A percentile compares a stretch with the other conserved stretches of the same genome.
Evolutionary conservation across 2,329 filamentous ascomycete species (phyloP).

Genomic region (Paraphaeosphaeria sporulosa): DNA sequence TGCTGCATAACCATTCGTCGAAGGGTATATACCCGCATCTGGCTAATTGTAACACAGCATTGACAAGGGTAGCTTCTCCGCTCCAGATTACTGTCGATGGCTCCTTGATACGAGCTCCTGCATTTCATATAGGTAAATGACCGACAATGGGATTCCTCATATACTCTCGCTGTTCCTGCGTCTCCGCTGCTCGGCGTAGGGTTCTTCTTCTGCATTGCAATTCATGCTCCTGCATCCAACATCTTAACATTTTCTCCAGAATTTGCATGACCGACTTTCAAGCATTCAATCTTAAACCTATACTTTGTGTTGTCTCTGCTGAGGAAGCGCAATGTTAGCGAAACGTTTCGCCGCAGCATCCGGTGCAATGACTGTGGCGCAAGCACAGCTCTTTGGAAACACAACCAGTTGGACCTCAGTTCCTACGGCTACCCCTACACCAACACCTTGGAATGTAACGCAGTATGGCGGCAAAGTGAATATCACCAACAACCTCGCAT

Average conservation of each 20-base stretch:
- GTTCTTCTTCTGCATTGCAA: background rate
- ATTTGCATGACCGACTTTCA: background rate
- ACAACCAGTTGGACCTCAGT: slow-evolving; percentile 16
- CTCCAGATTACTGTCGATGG: slow-evolving; percentile 14
- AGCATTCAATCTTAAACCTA: background rate
- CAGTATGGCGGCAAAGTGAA: slow-evolving; percentile 26
- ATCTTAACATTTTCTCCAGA: background rate
- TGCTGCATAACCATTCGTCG: slow-evolving; percentile 2
- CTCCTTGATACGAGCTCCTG: slow-evolving; percentile 10
- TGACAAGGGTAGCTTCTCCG: slow-evolving; percentile 15
- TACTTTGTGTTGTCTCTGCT: background rate
- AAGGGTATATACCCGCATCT: slow-evolving; percentile 27
- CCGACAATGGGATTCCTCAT: slow-evolving; percentile 15
- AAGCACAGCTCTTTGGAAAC: slow-evolving; percentile 23
- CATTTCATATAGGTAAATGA: slow-evolving; percentile 24
- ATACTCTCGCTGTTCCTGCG: slow-evolving; percentile 25
- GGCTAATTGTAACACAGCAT: slow-evolving; percentile 24
- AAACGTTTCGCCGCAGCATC: slow-evolving; percentile 8
- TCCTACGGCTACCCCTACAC: slow-evolving; percentile 18
- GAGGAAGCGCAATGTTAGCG: slow-evolving; percentile 11
- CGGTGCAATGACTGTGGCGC: slow-evolving; percentile 6
- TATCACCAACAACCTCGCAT: slow-evolving; percentile 29
- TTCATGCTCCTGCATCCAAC: too few relatives aligned
- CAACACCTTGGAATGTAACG: slow-evolving; percentile 28
- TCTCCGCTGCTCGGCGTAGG: slow-evolving; percentile 13